These are phyloP conservation scores for Phlegmacium glaucopus DNA, from an alignment of 768 basidiomycete species.

Conservation along the genomic window DNA sequence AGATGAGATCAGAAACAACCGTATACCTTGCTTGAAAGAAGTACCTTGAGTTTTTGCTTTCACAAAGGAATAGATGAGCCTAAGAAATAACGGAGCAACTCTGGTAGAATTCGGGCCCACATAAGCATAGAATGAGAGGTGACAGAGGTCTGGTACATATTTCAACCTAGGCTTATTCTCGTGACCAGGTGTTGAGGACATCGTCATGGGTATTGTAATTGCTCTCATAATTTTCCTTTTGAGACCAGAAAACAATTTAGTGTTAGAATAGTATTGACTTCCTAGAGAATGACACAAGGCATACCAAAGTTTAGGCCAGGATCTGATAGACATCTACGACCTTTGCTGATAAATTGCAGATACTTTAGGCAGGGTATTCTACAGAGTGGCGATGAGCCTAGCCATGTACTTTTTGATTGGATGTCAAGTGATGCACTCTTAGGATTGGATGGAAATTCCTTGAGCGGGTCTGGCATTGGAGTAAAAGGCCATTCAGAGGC, in stretches of 20 bases:
- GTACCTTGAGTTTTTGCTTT: conserved; percentile 47
- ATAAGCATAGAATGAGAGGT: conserved; percentile 77
- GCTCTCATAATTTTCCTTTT: conserved; percentile 59
- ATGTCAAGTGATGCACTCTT: not conserved
- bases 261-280: not conserved
- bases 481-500: not conserved
- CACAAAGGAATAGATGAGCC: not conserved
- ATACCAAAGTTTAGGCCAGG: conserved; percentile 29
- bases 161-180: conserved; percentile 39
- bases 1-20: not conserved
- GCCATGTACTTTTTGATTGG: not conserved
- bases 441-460: not conserved
- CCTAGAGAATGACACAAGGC: conserved; percentile 26
- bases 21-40: not conserved
- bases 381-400: not conserved
- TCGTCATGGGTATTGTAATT: conserved; percentile 72
- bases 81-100: not conserved
- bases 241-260: conserved; percentile 59
- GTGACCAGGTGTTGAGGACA: conserved; percentile 48
- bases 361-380: not conserved
- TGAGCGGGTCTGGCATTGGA: too few species aligned
- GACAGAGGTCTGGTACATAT: conserved; percentile 74
- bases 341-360: conserved; percentile 3
- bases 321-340: conserved; percentile 35
- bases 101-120: conserved; percentile 80